Base-by-base conservation (phyloP, 495 filamentous ascomycete genomes). In the Saxophila tyrrhenica region DNA sequence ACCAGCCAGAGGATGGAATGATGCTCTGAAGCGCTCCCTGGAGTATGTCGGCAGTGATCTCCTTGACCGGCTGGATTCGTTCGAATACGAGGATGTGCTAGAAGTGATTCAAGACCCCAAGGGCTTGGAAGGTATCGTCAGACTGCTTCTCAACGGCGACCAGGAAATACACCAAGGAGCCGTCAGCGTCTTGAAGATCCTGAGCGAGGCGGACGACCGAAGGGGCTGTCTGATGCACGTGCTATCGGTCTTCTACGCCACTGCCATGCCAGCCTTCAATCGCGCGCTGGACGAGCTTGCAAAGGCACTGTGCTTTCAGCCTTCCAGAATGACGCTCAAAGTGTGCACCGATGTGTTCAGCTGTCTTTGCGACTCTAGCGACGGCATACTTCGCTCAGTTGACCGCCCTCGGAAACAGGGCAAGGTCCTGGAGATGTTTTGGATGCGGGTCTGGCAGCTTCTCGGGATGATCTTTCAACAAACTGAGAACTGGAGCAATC, bases 391-490 rank as follows among this genome's bases (percentile, higher is more conserved):
- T 25, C 76, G 89, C 50, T 81, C 78, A 39, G 78, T 76, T 38
- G 74, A 75, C 39, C 64, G 79, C 11, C 70, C 80, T 25, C 75
- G 77, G 21, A 71, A 71, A 43, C 21, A 49, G 19, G 72, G 76
- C 21, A 73, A 78, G 39, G 75, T 79, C 8, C 69, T 92, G 23
- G 75, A 82, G 60, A 74, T 69, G 17, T 87, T 94, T 68, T 98
- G 94, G 94, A 76, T 80, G 55, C 75, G 76, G 47, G 75, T 87
- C 57, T 98, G 92, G 92, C 76, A 78, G 41, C 77, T 77, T 25
- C 68, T 96, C 46, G 80, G 80, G 2, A 79, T 84, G 15, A 86
- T 94, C n/a, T 95, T 96, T 64, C 72, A 78, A 45, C 81, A 80
- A 62, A 91, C 87, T 20, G 87, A 95, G 59, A 67, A 66, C 2